Evolutionary conservation across 345 rosid species (phyloP).

Genomic region (Brassica nigra): DNA sequence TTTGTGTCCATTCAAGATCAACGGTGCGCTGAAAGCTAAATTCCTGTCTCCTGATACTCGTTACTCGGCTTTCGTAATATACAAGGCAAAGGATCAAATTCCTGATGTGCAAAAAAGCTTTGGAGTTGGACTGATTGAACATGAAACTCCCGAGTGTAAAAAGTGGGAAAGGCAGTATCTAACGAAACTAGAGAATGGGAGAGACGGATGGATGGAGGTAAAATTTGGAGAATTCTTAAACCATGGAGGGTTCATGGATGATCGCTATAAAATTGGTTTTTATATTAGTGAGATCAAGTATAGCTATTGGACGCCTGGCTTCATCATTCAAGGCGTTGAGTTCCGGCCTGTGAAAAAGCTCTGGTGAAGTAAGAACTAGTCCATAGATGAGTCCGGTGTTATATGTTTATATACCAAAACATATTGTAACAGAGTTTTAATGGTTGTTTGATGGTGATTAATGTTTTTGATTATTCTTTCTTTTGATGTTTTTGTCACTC

Average conservation of each 20-base stretch:
- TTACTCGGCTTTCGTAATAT: neutral
- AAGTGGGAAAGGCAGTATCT: neutral
- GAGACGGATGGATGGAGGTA: slow-evolving; percentile 3
- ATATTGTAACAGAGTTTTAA: neutral
- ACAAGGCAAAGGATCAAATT: neutral
- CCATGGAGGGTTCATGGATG: neutral
- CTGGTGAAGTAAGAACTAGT: neutral
- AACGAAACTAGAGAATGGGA: neutral
- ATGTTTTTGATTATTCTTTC: neutral
- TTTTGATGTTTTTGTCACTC: neutral
- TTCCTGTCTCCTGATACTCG: neutral
- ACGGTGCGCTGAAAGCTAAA: neutral
- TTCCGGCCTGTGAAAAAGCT: slow-evolving; percentile 15
- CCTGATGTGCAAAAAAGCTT: neutral
- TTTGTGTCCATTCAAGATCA: neutral
- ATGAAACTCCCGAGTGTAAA: neutral
- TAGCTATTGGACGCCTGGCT: neutral
- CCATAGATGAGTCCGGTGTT: neutral
- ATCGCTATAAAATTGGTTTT: neutral
- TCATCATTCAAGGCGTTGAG: slow-evolving; percentile 28
- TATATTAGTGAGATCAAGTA: neutral
- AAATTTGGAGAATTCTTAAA: neutral
- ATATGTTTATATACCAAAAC: neutral
- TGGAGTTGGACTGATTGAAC: neutral
- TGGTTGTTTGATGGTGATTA: neutral